phyloP scores from a whole-genome alignment of 495 filamentous ascomycete genomes.

The Penicillium lividum region DNA sequence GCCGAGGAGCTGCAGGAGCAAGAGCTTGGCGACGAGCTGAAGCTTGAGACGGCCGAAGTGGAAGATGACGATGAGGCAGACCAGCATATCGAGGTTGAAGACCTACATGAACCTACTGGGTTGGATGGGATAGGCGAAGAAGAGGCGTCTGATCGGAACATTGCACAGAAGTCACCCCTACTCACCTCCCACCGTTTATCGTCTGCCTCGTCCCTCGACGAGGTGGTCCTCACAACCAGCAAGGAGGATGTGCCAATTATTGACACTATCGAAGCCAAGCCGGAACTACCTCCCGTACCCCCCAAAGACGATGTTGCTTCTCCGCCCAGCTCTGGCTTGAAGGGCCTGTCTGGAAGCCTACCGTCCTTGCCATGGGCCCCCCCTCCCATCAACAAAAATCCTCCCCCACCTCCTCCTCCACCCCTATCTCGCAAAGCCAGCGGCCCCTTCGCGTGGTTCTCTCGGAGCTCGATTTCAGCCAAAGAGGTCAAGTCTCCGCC shows the following conservation, averaged over 20 bases:
- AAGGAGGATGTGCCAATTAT: slow-evolving; percentile 41
- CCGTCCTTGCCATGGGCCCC: slow-evolving; percentile 55
- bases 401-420: slow-evolving; percentile 44
- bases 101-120: slow-evolving; percentile 11
- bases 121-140: slow-evolving; percentile 22
- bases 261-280: slow-evolving; percentile 27
- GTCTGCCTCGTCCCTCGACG: slow-evolving; percentile 61
- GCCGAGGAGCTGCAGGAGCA: slow-evolving; percentile 10
- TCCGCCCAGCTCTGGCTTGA: slow-evolving; percentile 42
- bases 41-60: slow-evolving; percentile 10
- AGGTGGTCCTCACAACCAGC: slow-evolving; percentile 65
- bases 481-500: slow-evolving; percentile 62
- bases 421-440: slow-evolving; percentile 65
- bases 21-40: slow-evolving; percentile 12
- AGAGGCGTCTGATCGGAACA: slow-evolving; percentile 36
- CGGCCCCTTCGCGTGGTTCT: slow-evolving; percentile 83
- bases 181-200: slow-evolving; percentile 65
- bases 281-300: slow-evolving; percentile 51
- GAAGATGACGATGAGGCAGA: slow-evolving; percentile 14
- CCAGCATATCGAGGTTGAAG: slow-evolving; percentile 17
- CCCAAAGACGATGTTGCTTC: slow-evolving; percentile 49
- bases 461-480: slow-evolving; percentile 62
- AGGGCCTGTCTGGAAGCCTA: slow-evolving; percentile 51
- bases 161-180: slow-evolving; percentile 52
- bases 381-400: slow-evolving; percentile 41